Percentiles rank a stretch among this genome's conserved stretches.
phyloP scores from a whole-genome alignment of 2,329 filamentous ascomycete genomes.

The Aspergillus thermomutatus region DNA sequence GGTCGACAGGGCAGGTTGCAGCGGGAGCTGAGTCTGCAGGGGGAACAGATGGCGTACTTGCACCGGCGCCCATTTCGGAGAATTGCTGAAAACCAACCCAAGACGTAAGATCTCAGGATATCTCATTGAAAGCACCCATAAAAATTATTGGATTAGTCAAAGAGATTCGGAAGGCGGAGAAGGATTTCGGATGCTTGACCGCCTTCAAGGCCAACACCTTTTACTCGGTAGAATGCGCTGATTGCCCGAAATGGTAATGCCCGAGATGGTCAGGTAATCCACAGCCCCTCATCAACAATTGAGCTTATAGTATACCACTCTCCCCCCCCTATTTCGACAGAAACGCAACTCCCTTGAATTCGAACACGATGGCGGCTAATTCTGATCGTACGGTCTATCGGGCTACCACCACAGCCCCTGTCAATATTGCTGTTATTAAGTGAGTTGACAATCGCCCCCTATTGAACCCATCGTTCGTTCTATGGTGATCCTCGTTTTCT shows the following conservation, averaged over 20 bases:
- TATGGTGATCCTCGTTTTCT: background rate
- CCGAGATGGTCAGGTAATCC: constrained; percentile 4
- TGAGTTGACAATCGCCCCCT: constrained; percentile 39
- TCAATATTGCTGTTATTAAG: constrained; percentile 99
- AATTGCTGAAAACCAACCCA: constrained; percentile 11
- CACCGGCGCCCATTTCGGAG: constrained; percentile 35
- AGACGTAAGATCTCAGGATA: constrained; percentile 11
- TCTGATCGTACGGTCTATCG: constrained; percentile 64
- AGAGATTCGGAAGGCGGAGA: constrained; percentile 1
- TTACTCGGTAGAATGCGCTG: constrained; percentile 2
- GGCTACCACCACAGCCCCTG: constrained; percentile 91
- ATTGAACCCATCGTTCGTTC: constrained; percentile 11
- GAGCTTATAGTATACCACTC: constrained; percentile 2
- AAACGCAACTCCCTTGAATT: constrained; percentile 2
- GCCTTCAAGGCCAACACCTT: constrained; percentile 10
- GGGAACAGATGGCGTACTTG: constrained; percentile 31
- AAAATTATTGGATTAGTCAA: constrained; percentile 17
- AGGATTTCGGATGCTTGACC: constrained; percentile 7
- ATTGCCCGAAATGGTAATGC: constrained; percentile 7
- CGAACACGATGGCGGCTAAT: constrained; percentile 29
- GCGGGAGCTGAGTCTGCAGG: constrained; percentile 24
- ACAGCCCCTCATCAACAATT: constrained; percentile 1
- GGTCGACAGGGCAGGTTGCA: constrained; percentile 78
- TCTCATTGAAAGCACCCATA: constrained; percentile 7
- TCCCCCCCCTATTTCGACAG: constrained; percentile 10